Percentiles rank a stretch among this genome's conserved stretches.
Evolutionary conservation across 495 filamentous ascomycete species (phyloP).

Genomic region (Aspergillus biplanus): DNA sequence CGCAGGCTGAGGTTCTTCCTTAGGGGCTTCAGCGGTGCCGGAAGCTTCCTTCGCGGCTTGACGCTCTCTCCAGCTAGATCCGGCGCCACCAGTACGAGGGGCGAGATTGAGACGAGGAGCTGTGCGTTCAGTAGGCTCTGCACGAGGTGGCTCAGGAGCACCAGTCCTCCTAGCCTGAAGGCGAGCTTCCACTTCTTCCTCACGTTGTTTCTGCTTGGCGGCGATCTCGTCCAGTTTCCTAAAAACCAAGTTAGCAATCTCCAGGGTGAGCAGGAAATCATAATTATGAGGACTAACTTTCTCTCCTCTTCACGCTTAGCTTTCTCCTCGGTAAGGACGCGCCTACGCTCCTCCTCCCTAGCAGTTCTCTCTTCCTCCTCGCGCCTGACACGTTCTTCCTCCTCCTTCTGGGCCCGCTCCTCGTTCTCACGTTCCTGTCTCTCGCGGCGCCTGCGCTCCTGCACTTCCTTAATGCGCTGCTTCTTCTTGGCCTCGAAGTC

Average conservation of each 20-base stretch:
- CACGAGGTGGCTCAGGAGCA: conserved; percentile 19
- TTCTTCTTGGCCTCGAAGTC: conserved; percentile 90
- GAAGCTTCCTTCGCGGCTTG: conserved; percentile 64
- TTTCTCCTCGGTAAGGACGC: conserved; percentile 70
- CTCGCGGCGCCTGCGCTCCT: conserved; percentile 72
- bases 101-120: conserved; percentile 71
- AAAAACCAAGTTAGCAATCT: conserved; percentile 26
- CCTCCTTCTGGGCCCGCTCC: conserved; percentile 74
- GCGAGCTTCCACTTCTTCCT: conserved; percentile 69
- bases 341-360: conserved; percentile 71
- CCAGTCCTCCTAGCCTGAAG: conserved; percentile 31
- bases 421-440: conserved; percentile 79
- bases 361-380: conserved; percentile 83
- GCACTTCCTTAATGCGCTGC: conserved; percentile 79
- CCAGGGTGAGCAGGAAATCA: conserved; percentile 7
- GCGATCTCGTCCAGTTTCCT: conserved; percentile 71
- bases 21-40: conserved; percentile 34
- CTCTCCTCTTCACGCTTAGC: conserved; percentile 82
- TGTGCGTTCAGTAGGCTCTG: conserved; percentile 52
- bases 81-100: conserved; percentile 51
- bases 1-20: conserved; percentile 34
- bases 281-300: conserved; percentile 53
- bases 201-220: conserved; percentile 65
- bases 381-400: conserved; percentile 75
- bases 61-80: conserved; percentile 83